Evolutionary conservation across 176 grass and related monocot genomes (phyloP).

Genomic region (Raddia distichophylla): DNA sequence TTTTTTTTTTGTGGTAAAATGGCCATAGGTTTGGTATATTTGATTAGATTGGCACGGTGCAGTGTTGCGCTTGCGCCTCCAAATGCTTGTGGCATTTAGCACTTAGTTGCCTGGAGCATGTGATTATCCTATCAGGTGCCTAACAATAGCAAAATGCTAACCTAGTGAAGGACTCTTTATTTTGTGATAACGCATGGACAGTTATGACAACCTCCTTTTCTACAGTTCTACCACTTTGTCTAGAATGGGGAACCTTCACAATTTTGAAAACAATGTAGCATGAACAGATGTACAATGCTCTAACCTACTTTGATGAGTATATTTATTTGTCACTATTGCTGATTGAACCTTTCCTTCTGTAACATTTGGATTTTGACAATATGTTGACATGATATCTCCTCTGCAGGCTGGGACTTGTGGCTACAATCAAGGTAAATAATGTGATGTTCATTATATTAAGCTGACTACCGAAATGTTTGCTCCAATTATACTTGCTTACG

Average conservation of each 20-base stretch:
- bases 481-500: not conserved
- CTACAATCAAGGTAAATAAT: conserved; percentile 79
- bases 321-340: conserved; percentile 1
- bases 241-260: not conserved
- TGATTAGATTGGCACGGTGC: not conserved
- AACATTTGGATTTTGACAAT: conserved; percentile 12
- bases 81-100: not conserved
- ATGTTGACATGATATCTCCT: conserved; percentile 31
- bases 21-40: conserved; percentile 11
- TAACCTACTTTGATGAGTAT: not conserved
- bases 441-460: conserved; percentile 11
- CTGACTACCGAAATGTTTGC: not conserved
- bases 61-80: not conserved
- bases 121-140: not conserved
- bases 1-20: not conserved
- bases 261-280: not conserved
- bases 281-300: not conserved
- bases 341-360: not conserved
- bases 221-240: not conserved
- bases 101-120: conserved; percentile 30
- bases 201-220: not conserved
- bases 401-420: conserved; percentile 81
- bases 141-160: not conserved
- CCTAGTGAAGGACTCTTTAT: not conserved
- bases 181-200: not conserved